Percentiles rank a stretch among this genome's conserved stretches.
Evolutionary conservation across 1,139 yeast genomes (phyloP).

Genomic region (Debaryomycetaceae sp.): DNA sequence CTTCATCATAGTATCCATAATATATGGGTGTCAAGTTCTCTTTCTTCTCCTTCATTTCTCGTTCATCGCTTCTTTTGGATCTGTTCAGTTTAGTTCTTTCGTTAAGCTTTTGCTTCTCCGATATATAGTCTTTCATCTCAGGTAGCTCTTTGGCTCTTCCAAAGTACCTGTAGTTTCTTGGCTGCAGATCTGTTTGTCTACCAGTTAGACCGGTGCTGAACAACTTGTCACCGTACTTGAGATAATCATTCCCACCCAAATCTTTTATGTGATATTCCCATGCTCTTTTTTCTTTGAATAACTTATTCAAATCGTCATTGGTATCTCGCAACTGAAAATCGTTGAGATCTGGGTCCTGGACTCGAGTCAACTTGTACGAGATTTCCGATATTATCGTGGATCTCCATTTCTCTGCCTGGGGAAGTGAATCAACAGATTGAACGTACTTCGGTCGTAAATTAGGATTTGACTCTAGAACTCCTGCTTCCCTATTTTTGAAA

Average conservation of each 20-base stretch:
- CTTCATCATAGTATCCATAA: slow-evolving; percentile 46
- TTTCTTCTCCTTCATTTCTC: slow-evolving; percentile 14
- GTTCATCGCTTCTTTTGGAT: slow-evolving; percentile 11
- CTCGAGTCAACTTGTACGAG: slow-evolving; percentile 54
- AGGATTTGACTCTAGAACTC: slow-evolving; percentile 58
- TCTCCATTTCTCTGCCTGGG: slow-evolving; percentile 79
- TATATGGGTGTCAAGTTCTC: slow-evolving; percentile 24
- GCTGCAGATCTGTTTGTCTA: slow-evolving; percentile 15
- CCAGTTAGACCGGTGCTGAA: slow-evolving; percentile 19
- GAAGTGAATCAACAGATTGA: slow-evolving; percentile 49
- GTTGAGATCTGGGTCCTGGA: slow-evolving; percentile 59
- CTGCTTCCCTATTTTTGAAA: slow-evolving; percentile 55
- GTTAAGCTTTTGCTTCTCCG: slow-evolving; percentile 24
- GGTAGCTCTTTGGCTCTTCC: slow-evolving; percentile 83
- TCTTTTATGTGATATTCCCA: slow-evolving; percentile 77
- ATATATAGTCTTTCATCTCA: slow-evolving; percentile 59
- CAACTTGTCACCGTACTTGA: slow-evolving; percentile 23
- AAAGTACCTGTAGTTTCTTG: slow-evolving; percentile 66
- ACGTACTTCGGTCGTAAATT: slow-evolving; percentile 61
- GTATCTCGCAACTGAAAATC: slow-evolving; percentile 66
- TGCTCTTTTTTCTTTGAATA: slow-evolving; percentile 62
- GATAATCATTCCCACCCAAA: slow-evolving; percentile 69
- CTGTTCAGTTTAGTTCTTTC: slow-evolving; percentile 10
- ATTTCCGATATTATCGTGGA: slow-evolving; percentile 63
- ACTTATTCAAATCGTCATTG: slow-evolving; percentile 70